These are phyloP conservation scores for Isochrysis galbana DNA, from an alignment of 78 protist species.

Conservation along the genomic window DNA sequence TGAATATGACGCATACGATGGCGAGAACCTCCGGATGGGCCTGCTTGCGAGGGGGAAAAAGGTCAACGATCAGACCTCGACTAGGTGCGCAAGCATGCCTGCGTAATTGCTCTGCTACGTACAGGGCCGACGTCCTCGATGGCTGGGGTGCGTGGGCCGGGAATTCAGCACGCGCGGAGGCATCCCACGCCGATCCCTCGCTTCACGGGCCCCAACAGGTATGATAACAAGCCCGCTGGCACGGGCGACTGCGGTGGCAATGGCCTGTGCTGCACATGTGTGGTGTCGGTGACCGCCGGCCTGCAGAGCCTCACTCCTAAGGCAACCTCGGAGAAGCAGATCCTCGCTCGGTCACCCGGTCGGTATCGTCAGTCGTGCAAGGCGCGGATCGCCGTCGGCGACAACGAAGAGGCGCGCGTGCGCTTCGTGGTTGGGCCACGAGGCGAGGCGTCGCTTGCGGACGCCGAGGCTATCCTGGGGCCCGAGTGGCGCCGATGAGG, in stretches of 20 bases:
- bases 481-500: no score
- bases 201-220: background rate
- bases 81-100: background rate
- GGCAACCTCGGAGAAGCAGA: background rate
- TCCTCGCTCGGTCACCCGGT: background rate
- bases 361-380: background rate
- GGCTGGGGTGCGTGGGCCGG: background rate
- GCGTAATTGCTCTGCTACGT: background rate
- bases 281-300: background rate
- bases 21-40: background rate
- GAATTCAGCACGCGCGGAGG: background rate
- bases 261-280: background rate
- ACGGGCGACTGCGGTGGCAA: conserved; percentile 7
- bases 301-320: background rate
- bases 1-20: background rate
- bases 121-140: background rate
- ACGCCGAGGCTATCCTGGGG: background rate
- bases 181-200: background rate
- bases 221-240: conserved; percentile 16
- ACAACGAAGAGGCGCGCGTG: background rate
- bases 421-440: background rate
- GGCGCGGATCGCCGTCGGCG: background rate
- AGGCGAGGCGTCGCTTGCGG: background rate
- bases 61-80: background rate
- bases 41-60: background rate